These are phyloP conservation scores for Nigrospora sphaerica DNA, from an alignment of 2,329 filamentous ascomycete genomes.

Conservation along the genomic window DNA sequence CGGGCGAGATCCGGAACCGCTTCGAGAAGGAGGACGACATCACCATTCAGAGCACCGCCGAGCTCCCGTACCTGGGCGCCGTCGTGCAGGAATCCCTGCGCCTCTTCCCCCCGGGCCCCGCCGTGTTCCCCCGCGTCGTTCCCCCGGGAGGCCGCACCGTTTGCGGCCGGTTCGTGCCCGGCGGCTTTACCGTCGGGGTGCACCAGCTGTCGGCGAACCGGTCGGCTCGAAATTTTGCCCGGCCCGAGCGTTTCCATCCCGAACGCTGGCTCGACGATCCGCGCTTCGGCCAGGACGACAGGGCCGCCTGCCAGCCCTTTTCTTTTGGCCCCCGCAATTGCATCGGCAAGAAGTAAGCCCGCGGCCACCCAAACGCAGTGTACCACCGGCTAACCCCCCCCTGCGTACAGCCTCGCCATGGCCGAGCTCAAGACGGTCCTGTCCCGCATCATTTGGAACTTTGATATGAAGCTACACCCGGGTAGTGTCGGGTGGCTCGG, in stretches of 20 bases:
- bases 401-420: constrained; percentile 21
- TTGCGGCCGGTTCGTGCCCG: constrained; percentile 4
- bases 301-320: constrained; percentile 18
- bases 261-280: constrained; percentile 21
- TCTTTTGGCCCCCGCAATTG: constrained; percentile 22
- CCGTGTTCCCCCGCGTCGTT: constrained; percentile 4
- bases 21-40: constrained; percentile 26
- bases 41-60: constrained; percentile 14
- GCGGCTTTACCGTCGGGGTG: not conserved
- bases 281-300: constrained; percentile 17
- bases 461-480: constrained; percentile 19
- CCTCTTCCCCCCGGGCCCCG: constrained; percentile 22
- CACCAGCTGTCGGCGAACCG: not conserved
- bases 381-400: not conserved
- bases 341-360: constrained; percentile 21
- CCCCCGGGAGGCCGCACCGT: constrained; percentile 3
- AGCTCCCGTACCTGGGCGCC: constrained; percentile 25
- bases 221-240: constrained; percentile 16
- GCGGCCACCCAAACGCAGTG: not conserved
- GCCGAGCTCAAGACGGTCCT: constrained; percentile 26
- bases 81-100: constrained; percentile 29
- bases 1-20: constrained; percentile 23
- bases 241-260: constrained; percentile 22
- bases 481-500: constrained; percentile 5
- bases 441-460: constrained; percentile 22